phyloP scores from a whole-genome alignment of 2,329 filamentous ascomycete genomes.

The Delphinella strobiligena region DNA sequence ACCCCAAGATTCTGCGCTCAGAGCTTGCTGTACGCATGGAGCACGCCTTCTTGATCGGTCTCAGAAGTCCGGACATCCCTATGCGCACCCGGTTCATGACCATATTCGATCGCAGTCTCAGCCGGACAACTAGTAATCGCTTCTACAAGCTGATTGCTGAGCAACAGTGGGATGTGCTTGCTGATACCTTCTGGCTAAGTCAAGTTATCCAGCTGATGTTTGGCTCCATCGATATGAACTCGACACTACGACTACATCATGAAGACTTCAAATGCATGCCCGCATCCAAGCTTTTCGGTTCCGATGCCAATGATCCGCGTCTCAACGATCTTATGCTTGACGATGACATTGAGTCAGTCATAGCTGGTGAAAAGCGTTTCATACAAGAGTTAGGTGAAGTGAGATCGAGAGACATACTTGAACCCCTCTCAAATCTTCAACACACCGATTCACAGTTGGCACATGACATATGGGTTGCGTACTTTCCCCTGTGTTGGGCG shows the following conservation, averaged over 20 bases:
- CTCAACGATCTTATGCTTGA: conserved; percentile 60
- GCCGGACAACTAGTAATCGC: conserved; percentile 80
- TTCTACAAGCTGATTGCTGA: conserved; percentile 79
- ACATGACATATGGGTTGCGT: conserved; percentile 76
- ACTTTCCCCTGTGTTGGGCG: conserved; percentile 93
- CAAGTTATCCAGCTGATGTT: conserved; percentile 90
- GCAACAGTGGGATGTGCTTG: conserved; percentile 94
- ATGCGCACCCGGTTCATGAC: conserved; percentile 96
- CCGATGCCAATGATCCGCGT: conserved; percentile 58
- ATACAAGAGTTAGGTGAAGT: conserved; percentile 73
- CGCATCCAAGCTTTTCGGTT: conserved; percentile 59
- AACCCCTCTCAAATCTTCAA: conserved; percentile 83
- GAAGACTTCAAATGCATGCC: conserved; percentile 77
- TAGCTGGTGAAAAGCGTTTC: conserved; percentile 72
- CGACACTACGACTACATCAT: conserved; percentile 61
- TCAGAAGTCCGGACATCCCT: conserved; percentile 81
- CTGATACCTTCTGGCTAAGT: conserved; percentile 91
- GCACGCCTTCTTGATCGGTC: conserved; percentile 94
- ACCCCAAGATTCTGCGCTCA: conserved; percentile 86
- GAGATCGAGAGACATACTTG: conserved; percentile 75
- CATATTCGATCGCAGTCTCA: conserved; percentile 90
- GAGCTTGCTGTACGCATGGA: conserved; percentile 96
- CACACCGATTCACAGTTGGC: conserved; percentile 74
- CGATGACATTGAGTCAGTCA: conserved; percentile 67
- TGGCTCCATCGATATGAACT: conserved; percentile 77